Base-by-base conservation (phyloP, 495 filamentous ascomycete genomes). In the Elasticomyces elasticus region DNA sequence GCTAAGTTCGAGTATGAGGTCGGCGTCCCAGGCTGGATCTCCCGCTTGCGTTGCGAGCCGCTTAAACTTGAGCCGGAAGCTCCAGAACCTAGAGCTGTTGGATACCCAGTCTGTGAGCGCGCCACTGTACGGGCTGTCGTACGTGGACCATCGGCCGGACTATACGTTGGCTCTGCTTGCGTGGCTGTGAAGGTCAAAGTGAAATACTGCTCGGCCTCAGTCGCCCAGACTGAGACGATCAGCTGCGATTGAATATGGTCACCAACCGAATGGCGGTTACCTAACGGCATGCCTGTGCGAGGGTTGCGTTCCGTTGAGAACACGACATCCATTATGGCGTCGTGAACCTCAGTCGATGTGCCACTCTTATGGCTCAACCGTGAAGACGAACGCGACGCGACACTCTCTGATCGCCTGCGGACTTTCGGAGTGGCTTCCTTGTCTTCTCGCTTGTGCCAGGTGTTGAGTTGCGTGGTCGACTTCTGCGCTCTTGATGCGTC, bases 211-310 rank as follows among this genome's bases (percentile, higher is more conserved):
- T 79, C 71, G 31, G 76, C 72, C 38, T 78, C 77, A 20, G 83
- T 67, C 25, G 73, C 71, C 79, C 80, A 86, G 17, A 80, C 72
- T 1, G 79, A 81, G 22, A 86, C 73, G 30, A 84, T 82, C 82
- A 85, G 82, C 60, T 78, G 81, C 3, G 82, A 76, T 28, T 74
- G 70, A 0, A 72, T 67, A 20, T 66, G 58, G n/a, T 57, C 44
- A 12, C 53, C 30, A 15, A 49, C 53, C 51, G 63, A 56, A 51
- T 59, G 75, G 54, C 41, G 69, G 59, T 54, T 45, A 42, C 20
- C 37, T n/a, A 27, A 28, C 0, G 63, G 61, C 31, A 61, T 22
- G 1, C 58, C 57, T 1, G 58, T 55, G 19, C 27, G n/a, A 27
- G 38, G 54, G 54, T 59, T 47, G 44, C 55, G 51, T 27, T 54